Conservation (phyloP, 192 early-diverging fungal genomes). For the Pilaira anomala region DNA sequence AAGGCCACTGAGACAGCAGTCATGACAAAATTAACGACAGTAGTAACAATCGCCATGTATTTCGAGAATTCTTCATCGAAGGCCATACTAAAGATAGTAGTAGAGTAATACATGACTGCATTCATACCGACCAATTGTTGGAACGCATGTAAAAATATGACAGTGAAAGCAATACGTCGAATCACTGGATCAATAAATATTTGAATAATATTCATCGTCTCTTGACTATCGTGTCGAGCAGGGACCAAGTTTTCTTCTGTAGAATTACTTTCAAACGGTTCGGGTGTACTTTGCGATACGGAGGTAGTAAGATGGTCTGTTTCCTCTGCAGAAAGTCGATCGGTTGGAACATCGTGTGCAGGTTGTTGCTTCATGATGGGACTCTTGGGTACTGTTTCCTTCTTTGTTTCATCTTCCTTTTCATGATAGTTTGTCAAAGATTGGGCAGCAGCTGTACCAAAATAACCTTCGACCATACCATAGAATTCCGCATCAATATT, state of each 20-base stretch:
- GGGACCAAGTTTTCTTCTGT: neutral
- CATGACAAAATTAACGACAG: slow-evolving; percentile 53
- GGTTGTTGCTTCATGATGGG: neutral
- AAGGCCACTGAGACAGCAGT: slow-evolving; percentile 54
- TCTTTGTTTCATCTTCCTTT: slow-evolving; percentile 8
- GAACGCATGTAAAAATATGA: slow-evolving; percentile 62
- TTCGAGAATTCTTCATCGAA: slow-evolving; percentile 55
- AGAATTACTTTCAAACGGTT: neutral
- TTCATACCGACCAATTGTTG: slow-evolving; percentile 86
- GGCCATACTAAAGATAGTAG: slow-evolving; percentile 67
- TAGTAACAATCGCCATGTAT: slow-evolving; percentile 57
- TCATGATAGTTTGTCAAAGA: neutral
- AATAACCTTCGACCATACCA: slow-evolving; percentile 54
- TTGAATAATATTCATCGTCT: slow-evolving; percentile 35
- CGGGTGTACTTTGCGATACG: neutral
- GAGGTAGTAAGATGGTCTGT: neutral
- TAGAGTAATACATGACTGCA: slow-evolving; percentile 80
- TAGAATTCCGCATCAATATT: slow-evolving; percentile 59
- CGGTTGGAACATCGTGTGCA: neutral
- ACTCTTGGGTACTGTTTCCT: slow-evolving; percentile 9
- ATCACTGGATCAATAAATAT: slow-evolving; percentile 58
- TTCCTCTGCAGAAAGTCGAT: neutral
- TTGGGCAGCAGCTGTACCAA: neutral
- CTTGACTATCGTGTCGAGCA: neutral
- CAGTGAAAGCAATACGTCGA: slow-evolving; percentile 56